Evolutionary conservation across 257 asterid species (phyloP), one percentile per base, ranked within the genome.

Genomic region (Lantana camara): DNA sequence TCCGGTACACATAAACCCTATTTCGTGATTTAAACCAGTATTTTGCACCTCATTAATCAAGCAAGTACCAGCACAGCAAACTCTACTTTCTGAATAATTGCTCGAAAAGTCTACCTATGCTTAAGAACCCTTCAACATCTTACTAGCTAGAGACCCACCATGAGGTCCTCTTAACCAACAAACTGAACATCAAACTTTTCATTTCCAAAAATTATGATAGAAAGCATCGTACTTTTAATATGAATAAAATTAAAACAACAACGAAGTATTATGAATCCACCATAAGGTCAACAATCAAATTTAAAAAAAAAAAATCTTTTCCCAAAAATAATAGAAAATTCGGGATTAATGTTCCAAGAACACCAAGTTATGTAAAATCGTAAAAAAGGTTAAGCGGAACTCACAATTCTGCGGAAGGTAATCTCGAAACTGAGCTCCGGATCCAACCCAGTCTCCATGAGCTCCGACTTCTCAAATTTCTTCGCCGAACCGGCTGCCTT

Each of bases 341-440:
- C n/a, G n/a, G n/a, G n/a, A n/a, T n/a, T n/a, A n/a, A n/a, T n/a
- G n/a, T n/a, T n/a, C n/a, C n/a, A n/a, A n/a, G n/a, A n/a, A n/a
- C n/a, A n/a, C n/a, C n/a, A n/a, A n/a, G n/a, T n/a, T n/a, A n/a
- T n/a, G n/a, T n/a, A 14, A 22, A 10, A 45, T 27, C 32, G 16
- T 44, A 14, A 24, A 15, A 15, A 49, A n/a, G n/a, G 34, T 5
- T 3, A 35, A 35, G 7, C 7, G 56, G 24, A 57, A 76, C 99
- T 88, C 83, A 94, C 99, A 69, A 94, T 94, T 77, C 95, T 81
- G 66, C 93, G 81, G 72, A 83, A 86, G 22, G 96, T 73, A 63
- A 86, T 81, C 64, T 79, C 83, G 52, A 84, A 80, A 79, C 79
- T 73, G 67, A 90, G 77, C 77, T 94, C 99, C 17, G 91, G 85